phyloP scores from a whole-genome alignment of 345 rosid species.

The Citrus glauca region DNA sequence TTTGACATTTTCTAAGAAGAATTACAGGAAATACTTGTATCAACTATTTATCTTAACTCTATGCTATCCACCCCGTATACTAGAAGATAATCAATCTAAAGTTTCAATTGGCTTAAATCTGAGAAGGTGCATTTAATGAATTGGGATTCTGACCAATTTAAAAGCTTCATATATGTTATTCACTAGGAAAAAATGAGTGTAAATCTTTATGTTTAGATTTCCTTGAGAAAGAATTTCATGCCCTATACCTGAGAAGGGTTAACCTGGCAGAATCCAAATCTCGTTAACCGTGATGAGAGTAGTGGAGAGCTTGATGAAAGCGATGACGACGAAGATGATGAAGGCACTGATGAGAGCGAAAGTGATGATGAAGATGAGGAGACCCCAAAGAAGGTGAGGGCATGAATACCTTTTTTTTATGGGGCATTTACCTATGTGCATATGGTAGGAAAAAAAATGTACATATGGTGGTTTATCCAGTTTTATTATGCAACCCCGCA shows the following conservation, averaged over 20 bases:
- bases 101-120: not conserved
- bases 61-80: not conserved
- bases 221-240: not conserved
- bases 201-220: not conserved
- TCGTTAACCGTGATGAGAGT: conserved; percentile 10
- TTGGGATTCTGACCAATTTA: not conserved
- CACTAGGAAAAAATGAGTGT: not conserved
- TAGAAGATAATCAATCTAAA: not conserved
- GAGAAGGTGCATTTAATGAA: not conserved
- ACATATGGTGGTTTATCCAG: not conserved
- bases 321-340: conserved; percentile 15
- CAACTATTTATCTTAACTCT: not conserved
- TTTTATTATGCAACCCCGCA: not conserved
- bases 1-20: not conserved
- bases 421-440: not conserved
- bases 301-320: conserved; percentile 19
- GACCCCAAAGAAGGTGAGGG: conserved; percentile 48
- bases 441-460: too few relatives aligned
- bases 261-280: not conserved
- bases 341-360: conserved; percentile 25
- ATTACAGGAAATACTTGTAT: not conserved
- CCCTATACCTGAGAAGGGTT: not conserved
- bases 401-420: not conserved
- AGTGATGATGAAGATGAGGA: conserved; percentile 31
- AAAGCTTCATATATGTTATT: not conserved